A percentile compares a stretch with the other conserved stretches of the same genome.
phyloP scores from a whole-genome alignment of 2,329 filamentous ascomycete species.

The Clonostachys chloroleuca region DNA sequence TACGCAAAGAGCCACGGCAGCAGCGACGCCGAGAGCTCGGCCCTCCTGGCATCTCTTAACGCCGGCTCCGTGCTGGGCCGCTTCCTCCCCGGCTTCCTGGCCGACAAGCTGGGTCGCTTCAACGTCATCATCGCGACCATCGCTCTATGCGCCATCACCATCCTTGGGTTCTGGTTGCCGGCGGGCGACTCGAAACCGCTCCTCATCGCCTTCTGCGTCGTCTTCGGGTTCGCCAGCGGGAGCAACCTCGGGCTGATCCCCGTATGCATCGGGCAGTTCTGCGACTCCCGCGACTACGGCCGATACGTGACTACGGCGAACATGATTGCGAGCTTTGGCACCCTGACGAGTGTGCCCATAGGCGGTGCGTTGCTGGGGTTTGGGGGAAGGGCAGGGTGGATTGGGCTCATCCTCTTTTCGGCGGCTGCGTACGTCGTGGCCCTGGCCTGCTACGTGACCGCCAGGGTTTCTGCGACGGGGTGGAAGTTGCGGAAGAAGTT shows the following conservation, averaged over 20 bases:
- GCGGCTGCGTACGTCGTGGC: conserved; percentile 25
- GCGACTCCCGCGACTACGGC: conserved; percentile 64
- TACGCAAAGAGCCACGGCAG: conserved; percentile 31
- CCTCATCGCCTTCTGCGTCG: conserved; percentile 44
- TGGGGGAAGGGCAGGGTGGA: conserved; percentile 22
- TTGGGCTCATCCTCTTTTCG: conserved; percentile 29
- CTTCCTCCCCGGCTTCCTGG: conserved; percentile 33
- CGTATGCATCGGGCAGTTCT: conserved; percentile 68
- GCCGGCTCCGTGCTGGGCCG: conserved; percentile 34
- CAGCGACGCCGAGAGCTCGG: conserved; percentile 29
- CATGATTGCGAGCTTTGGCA: conserved; percentile 59
- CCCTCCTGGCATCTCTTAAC: conserved; percentile 37
- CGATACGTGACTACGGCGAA: conserved; percentile 67
- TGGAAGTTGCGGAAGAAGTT: conserved; percentile 15
- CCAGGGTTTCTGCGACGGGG: conserved; percentile 26
- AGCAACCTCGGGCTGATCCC: conserved; percentile 67
- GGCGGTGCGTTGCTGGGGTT: conserved; percentile 20
- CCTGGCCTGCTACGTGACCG: conserved; percentile 21
- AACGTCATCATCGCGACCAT: conserved; percentile 49
- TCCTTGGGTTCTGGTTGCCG: conserved; percentile 45
- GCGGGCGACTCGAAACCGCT: conserved; percentile 23
- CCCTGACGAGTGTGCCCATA: conserved; percentile 53
- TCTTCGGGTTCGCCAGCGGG: conserved; percentile 71
- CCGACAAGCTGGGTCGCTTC: conserved; percentile 37
- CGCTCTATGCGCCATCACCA: conserved; percentile 52